Base-by-base conservation (phyloP, 2,329 filamentous ascomycete species). In the Apiospora saccharicola region DNA sequence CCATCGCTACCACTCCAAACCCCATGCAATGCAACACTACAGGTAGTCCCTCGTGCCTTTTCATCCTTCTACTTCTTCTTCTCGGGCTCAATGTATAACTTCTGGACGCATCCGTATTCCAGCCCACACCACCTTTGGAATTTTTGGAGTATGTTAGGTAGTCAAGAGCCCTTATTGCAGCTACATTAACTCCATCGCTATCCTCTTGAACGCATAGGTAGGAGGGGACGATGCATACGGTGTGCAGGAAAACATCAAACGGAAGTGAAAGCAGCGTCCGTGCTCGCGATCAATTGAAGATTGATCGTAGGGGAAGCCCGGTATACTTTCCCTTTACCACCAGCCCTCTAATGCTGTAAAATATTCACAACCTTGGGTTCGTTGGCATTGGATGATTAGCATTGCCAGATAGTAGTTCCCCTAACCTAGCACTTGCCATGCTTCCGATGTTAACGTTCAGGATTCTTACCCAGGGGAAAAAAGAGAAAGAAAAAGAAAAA, bases 81-180 rank as follows among this genome's bases (percentile, higher is more conserved):
- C 30, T 61, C 19, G 22, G 16, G 37, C 19, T 6, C 16, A 8
- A 16, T 37, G 53, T 34, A 61, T 37, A 37, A 61, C 53, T 37
- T 61, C 53, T 61, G 34, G 53, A 61, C 26, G 53, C 53, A 53
- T 26, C n/a, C 47, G 19, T 57, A 41, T 64, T 64, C 57, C 57
- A 64, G 34, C 57, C 34, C 57, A 24, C 57, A 64, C 57, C 57
- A 41, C 57, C 57, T 41, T 30, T 2, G 4, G 8, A 41, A 30
- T n/a, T 41, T 49, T 64, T n/a, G 22, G 30, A n/a, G 53, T 64
- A 41, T 30, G 57, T 19, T n/a, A 22, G 16, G 53, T 30, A 30
- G 26, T 30, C 26, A n/a, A 22, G 37, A 41, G 37, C 37, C 37
- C 37, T 41, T 7, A 37, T 8, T 61, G 53, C 26, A 61, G 53